Evolutionary conservation across 768 basidiomycete genomes (phyloP), one percentile per base, ranked within the genome.

Genomic region (Lepiota brunneoincarnata): DNA sequence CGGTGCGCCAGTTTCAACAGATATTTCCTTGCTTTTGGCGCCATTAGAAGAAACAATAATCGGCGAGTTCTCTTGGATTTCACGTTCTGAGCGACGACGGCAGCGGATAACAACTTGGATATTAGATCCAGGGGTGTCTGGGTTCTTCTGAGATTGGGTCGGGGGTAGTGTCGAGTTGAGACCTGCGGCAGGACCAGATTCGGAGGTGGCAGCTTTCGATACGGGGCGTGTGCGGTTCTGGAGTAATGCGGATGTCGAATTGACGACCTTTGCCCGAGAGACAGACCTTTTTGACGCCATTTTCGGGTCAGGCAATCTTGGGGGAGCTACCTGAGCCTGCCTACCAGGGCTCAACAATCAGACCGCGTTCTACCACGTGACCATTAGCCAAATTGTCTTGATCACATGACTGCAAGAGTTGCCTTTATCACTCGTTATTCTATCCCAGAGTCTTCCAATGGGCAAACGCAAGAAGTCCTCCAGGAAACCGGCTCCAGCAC

Each of bases 41-140:
- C 92, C 92, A 24, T 78, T 75, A 1, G 91, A 89, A 42, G 80
- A 81, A 55, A 93, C 86, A 63, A 97, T 93, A 54, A 88, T 89
- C 15, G 94, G 91, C 0, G 94, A 93, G 55, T 86, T 87, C 54
- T 92, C 88, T 44, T 86, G 77, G 2, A 94, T 79, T 69, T 98
- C 95, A 54, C 86, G 84, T 51, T 90, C 83, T 1, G 92, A 94
- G 23, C 93, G 86, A 31, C 83, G 83, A 64, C 96, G 79, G 67
- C 91, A 96, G 15, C 96, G 84, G 42, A 98, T 82, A 9, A 93
- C 91, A 15, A 99, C 96, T 68, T 93, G 89, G 11, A 99, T 98
- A 63, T 97, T 92, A 6, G 84, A 84, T 65, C 90, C 93, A 3
- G 75, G 63, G 21, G 81, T 83, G n/a, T 75, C 75, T 18, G 66